Evolutionary conservation across 306 rosid species (phyloP).

Genomic region (Corylus heterophylla): DNA sequence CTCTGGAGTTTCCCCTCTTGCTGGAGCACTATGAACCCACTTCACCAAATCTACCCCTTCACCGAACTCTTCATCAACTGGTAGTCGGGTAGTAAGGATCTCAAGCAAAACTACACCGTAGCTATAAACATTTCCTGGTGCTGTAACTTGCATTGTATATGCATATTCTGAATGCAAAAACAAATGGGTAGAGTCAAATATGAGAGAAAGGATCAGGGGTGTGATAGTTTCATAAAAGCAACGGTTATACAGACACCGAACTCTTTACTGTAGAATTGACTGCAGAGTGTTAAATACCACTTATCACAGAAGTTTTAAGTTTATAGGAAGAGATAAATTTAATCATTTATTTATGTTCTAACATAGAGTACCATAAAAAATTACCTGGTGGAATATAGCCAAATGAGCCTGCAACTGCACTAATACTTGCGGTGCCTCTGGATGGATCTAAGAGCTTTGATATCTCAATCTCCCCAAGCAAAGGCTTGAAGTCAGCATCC

Average conservation of each 20-base stretch:
- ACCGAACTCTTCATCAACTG: conserved; percentile 89
- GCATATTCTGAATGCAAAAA: conserved; percentile 69
- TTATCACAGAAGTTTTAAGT: too few relatives aligned
- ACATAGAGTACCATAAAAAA: conserved; percentile 4
- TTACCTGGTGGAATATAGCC: conserved; percentile 98
- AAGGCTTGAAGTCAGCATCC: conserved; percentile 77
- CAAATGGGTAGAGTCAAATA: background rate
- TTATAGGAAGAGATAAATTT: too few relatives aligned
- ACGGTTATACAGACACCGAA: background rate
- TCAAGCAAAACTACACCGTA: conserved; percentile 90
- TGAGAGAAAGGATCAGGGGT: background rate
- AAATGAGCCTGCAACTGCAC: conserved; percentile 98
- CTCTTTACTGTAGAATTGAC: background rate
- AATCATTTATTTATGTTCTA: too few relatives aligned
- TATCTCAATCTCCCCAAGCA: conserved; percentile 94
- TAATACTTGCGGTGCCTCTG: conserved; percentile 92
- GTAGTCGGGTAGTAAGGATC: conserved; percentile 84
- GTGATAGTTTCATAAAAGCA: background rate
- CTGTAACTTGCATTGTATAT: conserved; percentile 98
- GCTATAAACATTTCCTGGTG: conserved; percentile 96
- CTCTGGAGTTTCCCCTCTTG: conserved; percentile 95
- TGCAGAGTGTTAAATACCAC: background rate
- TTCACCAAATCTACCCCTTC: conserved; percentile 93
- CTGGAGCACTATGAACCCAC: conserved; percentile 92
- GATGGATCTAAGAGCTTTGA: conserved; percentile 96